Percentiles rank a stretch among this genome's conserved stretches.
Evolutionary conservation across 257 asterid genomes (phyloP).

Genomic region (Agastache rugosa): DNA sequence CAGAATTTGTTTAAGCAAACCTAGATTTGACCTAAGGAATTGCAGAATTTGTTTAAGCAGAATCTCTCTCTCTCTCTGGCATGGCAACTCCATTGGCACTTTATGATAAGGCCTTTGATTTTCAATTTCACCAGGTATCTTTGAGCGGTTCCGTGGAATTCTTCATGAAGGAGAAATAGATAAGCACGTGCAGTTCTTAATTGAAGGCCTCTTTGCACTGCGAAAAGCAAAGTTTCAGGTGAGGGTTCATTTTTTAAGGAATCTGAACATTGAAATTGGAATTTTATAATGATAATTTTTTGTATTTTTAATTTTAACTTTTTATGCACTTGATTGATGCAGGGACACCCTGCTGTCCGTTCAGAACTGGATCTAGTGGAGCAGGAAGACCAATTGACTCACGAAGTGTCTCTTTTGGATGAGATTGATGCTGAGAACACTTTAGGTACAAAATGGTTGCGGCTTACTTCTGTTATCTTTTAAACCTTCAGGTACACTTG

Average conservation of each 20-base stretch:
- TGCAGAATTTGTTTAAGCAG: no score
- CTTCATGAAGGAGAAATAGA: slow-evolving; percentile 98
- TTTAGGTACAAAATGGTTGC: slow-evolving; percentile 61
- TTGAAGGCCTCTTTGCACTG: no score
- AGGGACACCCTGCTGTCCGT: slow-evolving; percentile 90
- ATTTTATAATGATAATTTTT: slow-evolving; percentile 11
- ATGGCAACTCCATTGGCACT: background rate
- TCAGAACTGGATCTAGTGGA: slow-evolving; percentile 93
- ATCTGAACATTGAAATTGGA: background rate
- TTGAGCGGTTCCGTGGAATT: slow-evolving; percentile 93
- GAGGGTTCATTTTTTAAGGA: slow-evolving; percentile 19
- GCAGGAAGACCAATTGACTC: no score
- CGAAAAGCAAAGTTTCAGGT: slow-evolving; percentile 96
- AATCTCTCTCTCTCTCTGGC: background rate
- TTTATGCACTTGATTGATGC: slow-evolving; percentile 33
- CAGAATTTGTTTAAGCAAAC: no score
- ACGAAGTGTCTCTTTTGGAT: no score
- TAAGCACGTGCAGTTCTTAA: slow-evolving; percentile 83
- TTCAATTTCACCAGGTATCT: slow-evolving; percentile 61
- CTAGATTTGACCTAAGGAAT: background rate
- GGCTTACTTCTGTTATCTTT: slow-evolving; percentile 14
- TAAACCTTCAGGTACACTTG: slow-evolving; percentile 11
- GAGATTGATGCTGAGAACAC: no score
- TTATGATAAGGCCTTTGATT: slow-evolving; percentile 11
- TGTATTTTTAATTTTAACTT: background rate